phyloP scores from a whole-genome alignment of 1,284 basidiomycete species.

The Ustilago cynodontis region DNA sequence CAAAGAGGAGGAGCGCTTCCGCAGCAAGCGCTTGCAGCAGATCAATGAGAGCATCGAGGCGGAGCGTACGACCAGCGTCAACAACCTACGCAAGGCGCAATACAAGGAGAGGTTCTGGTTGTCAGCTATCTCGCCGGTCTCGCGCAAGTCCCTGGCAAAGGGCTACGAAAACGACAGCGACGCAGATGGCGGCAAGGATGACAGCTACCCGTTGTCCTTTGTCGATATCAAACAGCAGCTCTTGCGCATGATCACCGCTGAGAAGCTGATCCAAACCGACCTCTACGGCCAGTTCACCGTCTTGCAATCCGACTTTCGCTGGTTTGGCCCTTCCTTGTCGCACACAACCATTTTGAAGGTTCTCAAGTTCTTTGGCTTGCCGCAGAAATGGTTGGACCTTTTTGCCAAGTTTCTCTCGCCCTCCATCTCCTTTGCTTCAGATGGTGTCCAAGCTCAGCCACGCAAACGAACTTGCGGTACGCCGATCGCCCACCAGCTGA shows the following conservation, averaged over 20 bases:
- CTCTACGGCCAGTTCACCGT: constrained; percentile 6
- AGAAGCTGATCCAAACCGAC: constrained; percentile 5
- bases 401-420: constrained; percentile 14
- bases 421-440: constrained; percentile 6
- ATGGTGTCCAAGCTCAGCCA: constrained; percentile 6
- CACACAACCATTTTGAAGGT: constrained; percentile 13
- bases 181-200: background rate
- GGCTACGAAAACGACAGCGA: constrained; percentile 4
- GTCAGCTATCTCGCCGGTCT: background rate
- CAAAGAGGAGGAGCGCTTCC: background rate
- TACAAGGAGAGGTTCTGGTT: background rate
- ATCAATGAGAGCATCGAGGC: background rate
- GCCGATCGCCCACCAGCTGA: background rate
- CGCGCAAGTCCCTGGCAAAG: background rate
- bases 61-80: background rate
- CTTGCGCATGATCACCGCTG: constrained; percentile 13
- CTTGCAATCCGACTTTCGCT: constrained; percentile 9
- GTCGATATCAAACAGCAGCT: constrained; percentile 12
- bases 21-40: background rate
- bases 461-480: constrained; percentile 7
- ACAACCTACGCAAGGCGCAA: background rate
- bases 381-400: constrained; percentile 7
- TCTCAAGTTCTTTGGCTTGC: constrained; percentile 13
- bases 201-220: constrained; percentile 2
- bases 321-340: constrained; percentile 14